Evolutionary conservation across 345 rosid species (phyloP).

Genomic region (Camelina neglecta): DNA sequence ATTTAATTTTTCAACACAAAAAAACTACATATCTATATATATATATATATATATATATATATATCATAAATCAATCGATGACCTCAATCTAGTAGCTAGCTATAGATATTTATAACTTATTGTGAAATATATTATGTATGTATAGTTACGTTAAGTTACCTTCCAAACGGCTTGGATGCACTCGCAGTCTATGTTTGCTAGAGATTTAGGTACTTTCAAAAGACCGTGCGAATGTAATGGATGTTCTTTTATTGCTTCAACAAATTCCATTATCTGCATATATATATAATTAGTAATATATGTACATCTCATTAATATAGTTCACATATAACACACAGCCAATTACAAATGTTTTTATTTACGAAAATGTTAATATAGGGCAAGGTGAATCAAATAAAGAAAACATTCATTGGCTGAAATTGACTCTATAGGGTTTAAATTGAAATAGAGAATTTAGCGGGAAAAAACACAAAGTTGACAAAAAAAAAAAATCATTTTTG

Average conservation of each 20-base stretch:
- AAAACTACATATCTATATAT: neutral
- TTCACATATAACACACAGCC: neutral
- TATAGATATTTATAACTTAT: neutral
- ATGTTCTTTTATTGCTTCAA: constrained; percentile 46
- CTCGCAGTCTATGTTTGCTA: constrained; percentile 59
- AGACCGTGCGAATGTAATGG: constrained; percentile 68
- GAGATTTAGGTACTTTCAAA: constrained; percentile 56
- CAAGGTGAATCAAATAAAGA: too few relatives aligned
- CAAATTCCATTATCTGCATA: constrained; percentile 54
- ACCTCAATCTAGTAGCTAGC: neutral
- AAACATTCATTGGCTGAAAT: too few relatives aligned
- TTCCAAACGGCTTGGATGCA: constrained; percentile 53
- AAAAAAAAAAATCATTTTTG: neutral
- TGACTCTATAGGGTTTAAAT: neutral
- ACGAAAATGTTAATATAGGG: neutral
- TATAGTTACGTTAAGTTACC: constrained; percentile 44
- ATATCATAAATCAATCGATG: neutral
- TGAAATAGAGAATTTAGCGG: neutral
- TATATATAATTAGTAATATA: neutral
- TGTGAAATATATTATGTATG: neutral
- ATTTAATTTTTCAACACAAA: neutral
- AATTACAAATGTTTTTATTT: neutral
- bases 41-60: neutral
- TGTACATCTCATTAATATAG: neutral
- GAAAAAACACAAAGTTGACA: neutral